Evolutionary conservation across 805 yeast genomes (phyloP).

Genomic region (Yueomyces sp.): DNA sequence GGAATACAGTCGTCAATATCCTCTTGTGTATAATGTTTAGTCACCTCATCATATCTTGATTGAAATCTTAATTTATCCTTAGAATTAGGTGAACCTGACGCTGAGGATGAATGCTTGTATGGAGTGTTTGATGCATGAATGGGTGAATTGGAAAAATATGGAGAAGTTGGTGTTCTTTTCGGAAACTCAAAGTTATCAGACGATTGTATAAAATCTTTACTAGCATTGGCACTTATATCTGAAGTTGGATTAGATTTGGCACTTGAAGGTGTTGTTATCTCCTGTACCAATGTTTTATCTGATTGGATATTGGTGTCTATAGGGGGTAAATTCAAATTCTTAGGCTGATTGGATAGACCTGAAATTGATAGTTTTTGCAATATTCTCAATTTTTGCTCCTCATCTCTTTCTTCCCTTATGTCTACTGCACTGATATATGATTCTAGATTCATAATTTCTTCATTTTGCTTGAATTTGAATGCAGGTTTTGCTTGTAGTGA

Average conservation of each 20-base stretch:
- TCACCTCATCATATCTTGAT: conserved; percentile 9
- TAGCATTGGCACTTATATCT: background rate
- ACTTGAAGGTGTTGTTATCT: too few relatives aligned
- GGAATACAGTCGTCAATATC: conserved; percentile 30
- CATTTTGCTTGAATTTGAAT: conserved; percentile 19
- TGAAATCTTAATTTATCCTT: conserved; percentile 15
- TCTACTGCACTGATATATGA: conserved; percentile 21
- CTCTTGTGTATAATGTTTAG: conserved; percentile 5
- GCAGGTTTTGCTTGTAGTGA: conserved; percentile 7
- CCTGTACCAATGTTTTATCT: too few relatives aligned
- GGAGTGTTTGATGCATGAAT: too few relatives aligned
- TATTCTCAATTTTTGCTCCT: background rate
- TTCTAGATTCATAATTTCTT: conserved; percentile 19
- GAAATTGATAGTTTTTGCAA: background rate
- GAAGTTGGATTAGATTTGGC: background rate
- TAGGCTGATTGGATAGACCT: background rate
- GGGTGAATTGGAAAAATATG: too few relatives aligned
- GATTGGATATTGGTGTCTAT: background rate
- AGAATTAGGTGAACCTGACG: conserved; percentile 1
- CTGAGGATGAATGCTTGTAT: background rate
- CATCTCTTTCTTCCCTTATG: conserved; percentile 12
- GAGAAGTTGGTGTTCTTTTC: background rate
- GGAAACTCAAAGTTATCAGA: background rate
- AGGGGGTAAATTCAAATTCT: conserved; percentile 1
- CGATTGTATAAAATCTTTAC: background rate